Conservation (phyloP, 192 early-diverging fungal species). For the Geosiphon pyriformis region DNA sequence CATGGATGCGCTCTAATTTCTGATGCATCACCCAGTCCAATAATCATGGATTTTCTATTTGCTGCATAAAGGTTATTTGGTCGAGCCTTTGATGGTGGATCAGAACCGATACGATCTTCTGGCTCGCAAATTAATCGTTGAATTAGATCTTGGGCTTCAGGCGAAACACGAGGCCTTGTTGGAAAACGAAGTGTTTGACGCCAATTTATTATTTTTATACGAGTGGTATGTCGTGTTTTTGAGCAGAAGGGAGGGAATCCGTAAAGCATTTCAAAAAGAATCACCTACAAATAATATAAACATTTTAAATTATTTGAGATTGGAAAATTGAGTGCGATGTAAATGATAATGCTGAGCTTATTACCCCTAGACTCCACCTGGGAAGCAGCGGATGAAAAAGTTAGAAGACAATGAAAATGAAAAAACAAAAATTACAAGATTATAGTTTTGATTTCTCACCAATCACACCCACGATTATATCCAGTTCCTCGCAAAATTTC, state of each 20-base stretch:
- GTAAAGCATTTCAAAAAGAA: slow-evolving; percentile 71
- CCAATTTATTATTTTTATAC: slow-evolving; percentile 67
- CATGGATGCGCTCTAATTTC: slow-evolving; percentile 76
- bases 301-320: neutral
- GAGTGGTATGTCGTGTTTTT: slow-evolving; percentile 54
- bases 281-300: slow-evolving; percentile 31
- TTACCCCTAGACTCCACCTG: slow-evolving; percentile 63
- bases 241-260: slow-evolving; percentile 65
- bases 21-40: slow-evolving; percentile 49
- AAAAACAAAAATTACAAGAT: neutral
- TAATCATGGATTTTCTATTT: slow-evolving; percentile 28
- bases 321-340: neutral
- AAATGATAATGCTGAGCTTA: neutral
- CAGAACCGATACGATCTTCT: slow-evolving; percentile 49
- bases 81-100: slow-evolving; percentile 27
- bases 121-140: slow-evolving; percentile 50
- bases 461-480: slow-evolving; percentile 53
- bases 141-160: slow-evolving; percentile 59
- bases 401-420: no score
- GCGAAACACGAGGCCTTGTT: slow-evolving; percentile 41
- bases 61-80: slow-evolving; percentile 32
- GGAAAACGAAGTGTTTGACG: slow-evolving; percentile 54
- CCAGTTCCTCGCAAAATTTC: slow-evolving; percentile 63
- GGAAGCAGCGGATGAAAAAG: neutral
- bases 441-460: slow-evolving; percentile 35